phyloP scores from a whole-genome alignment of 164 flowering plant species.

The Nymphaea colorata region DNA sequence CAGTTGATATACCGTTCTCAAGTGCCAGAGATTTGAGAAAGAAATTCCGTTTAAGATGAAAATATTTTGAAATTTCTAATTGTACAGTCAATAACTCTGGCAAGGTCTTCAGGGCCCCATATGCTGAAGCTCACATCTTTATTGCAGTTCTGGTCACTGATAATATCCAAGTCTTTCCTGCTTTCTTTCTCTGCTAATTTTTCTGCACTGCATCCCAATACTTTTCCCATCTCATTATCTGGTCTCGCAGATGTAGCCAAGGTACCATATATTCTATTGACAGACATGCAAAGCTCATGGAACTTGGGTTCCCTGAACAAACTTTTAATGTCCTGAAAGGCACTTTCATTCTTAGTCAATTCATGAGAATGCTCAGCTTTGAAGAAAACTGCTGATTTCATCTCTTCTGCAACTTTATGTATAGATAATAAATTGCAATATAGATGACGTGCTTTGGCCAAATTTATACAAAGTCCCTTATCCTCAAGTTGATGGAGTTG shows the following conservation, averaged over 20 bases:
- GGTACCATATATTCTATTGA: constrained; percentile 28
- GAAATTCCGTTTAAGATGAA: not conserved
- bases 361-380: not conserved
- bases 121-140: constrained; percentile 11
- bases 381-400: constrained; percentile 22
- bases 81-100: constrained; percentile 23
- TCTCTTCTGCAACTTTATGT: constrained; percentile 28
- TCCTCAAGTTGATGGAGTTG: constrained; percentile 14
- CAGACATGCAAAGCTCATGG: constrained; percentile 23
- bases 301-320: constrained; percentile 33
- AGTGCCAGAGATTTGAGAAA: not conserved
- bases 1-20: not conserved
- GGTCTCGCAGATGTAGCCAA: constrained; percentile 14
- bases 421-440: constrained; percentile 37
- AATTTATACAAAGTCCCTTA: not conserved
- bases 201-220: not conserved
- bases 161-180: constrained; percentile 4
- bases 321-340: constrained; percentile 23
- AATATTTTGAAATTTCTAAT: not conserved
- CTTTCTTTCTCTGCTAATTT: no score
- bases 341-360: constrained; percentile 7
- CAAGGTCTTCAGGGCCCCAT: constrained; percentile 36
- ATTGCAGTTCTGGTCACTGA: not conserved
- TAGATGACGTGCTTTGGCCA: constrained; percentile 18
- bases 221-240: not conserved